A percentile compares a stretch with the other conserved stretches of the same genome.
phyloP scores from a whole-genome alignment of 495 filamentous ascomycete genomes.

The Trichodelitschia bisporula region DNA sequence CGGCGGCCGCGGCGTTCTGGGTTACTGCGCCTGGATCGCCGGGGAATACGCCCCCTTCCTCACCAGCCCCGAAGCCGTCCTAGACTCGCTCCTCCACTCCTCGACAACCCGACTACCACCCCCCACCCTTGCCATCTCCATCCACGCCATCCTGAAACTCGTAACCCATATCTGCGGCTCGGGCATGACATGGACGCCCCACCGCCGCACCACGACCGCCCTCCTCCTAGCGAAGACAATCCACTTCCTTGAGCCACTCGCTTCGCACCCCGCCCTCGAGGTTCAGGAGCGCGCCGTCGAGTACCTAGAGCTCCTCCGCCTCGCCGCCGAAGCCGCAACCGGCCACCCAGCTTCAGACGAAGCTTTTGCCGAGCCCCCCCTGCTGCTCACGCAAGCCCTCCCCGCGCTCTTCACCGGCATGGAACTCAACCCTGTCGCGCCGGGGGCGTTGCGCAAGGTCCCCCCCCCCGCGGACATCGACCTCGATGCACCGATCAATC shows the following conservation, averaged over 20 bases:
- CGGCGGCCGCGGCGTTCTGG: conserved; percentile 35
- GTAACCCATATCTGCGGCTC: conserved; percentile 39
- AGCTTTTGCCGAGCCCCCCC: conserved; percentile 37
- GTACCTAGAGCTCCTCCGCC: conserved; percentile 64
- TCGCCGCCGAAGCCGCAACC: conserved; percentile 54
- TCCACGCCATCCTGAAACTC: conserved; percentile 77
- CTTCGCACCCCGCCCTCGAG: conserved; percentile 63
- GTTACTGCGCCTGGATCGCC: conserved; percentile 53
- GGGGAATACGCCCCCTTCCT: conserved; percentile 64
- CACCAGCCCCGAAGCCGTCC: conserved; percentile 32
- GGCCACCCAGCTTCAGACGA: conserved; percentile 31
- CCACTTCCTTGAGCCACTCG: conserved; percentile 50
- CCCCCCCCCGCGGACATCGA: conserved; percentile 48
- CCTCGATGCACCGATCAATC: conserved; percentile 58
- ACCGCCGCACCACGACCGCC: conserved; percentile 40
- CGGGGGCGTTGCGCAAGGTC: conserved; percentile 64
- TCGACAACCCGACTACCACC: conserved; percentile 34
- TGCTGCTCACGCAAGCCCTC: conserved; percentile 67
- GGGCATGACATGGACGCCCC: conserved; percentile 32
- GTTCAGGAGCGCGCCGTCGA: conserved; percentile 93
- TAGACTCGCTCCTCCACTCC: conserved; percentile 46
- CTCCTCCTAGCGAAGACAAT: conserved; percentile 61
- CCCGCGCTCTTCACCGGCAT: conserved; percentile 63
- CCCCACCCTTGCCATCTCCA: conserved; percentile 40
- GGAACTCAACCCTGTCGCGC: conserved; percentile 78